These are phyloP conservation scores for Passiflora organensis DNA, from an alignment of 345 rosid species.

Conservation along the genomic window DNA sequence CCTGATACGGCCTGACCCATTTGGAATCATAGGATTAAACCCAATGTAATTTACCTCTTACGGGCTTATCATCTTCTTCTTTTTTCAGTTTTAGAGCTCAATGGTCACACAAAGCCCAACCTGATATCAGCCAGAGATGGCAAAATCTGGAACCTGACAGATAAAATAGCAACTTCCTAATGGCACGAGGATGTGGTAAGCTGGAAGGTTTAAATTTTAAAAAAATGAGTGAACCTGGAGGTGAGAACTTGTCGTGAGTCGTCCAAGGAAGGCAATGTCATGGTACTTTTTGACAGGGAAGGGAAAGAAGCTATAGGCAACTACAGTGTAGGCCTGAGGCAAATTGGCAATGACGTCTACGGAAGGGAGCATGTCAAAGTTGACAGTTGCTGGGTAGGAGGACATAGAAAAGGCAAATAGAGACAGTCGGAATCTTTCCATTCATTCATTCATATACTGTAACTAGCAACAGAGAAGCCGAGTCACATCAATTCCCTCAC, in stretches of 20 bases:
- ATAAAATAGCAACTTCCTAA: too few species aligned
- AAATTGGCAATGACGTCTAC: too few species aligned
- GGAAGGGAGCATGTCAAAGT: too few species aligned
- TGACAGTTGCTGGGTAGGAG: background rate
- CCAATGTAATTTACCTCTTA: background rate
- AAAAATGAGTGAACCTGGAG: too few species aligned
- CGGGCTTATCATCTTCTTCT: background rate
- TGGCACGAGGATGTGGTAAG: too few species aligned
- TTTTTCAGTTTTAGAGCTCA: background rate
- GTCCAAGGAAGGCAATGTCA: too few species aligned
- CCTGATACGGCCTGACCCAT: too few species aligned
- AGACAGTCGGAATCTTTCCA: constrained; percentile 13
- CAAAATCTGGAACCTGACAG: too few species aligned
- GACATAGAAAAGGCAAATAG: constrained; percentile 1
- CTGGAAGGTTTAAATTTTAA: too few species aligned
- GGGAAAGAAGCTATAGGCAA: too few species aligned
- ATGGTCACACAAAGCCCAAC: background rate
- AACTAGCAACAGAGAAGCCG: constrained; percentile 2
- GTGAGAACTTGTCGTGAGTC: too few species aligned
- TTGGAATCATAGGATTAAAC: background rate
- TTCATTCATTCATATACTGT: background rate
- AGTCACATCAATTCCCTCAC: constrained; percentile 23
- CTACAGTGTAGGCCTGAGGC: too few species aligned
- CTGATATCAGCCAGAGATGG: background rate
- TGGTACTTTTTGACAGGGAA: background rate